Base-by-base conservation (phyloP, 768 basidiomycete species). In the Termitomyces sp. region DNA sequence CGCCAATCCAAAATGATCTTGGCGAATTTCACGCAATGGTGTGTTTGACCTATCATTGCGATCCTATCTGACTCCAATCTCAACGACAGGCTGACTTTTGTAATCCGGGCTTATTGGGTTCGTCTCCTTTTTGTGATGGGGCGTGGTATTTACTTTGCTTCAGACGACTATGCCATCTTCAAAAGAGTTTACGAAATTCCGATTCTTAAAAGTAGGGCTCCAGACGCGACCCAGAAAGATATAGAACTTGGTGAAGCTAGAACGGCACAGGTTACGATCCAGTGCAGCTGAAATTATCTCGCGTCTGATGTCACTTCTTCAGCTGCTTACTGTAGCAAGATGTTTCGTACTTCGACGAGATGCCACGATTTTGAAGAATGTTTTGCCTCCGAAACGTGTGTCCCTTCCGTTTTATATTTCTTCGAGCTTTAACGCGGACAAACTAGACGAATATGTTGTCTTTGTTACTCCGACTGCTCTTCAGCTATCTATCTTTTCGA, bases 21-120 rank as follows among this genome's bases (percentile, higher is more conserved):
- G 78, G 88, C 61, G 97, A 99, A 70, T 96, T 96, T 67, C 96
- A 97, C 71, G 83, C 94, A 4, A 98, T 98, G 96, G 94, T 94
- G 62, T 61, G 80, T 65, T 45, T 47, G 47, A 32, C 24, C 26
- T 53, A 35, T 24, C 9, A 52, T 12, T 53, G 38, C 24, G 18
- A 51, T 9, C 14, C 40, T 8, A n/a, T 35, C 3, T 47, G 55
- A 45, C 35, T 8, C 9, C 24, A 52, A 43, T 56, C 42, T 58
- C n/a, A 40, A 40, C 24, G 3, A 42, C 38, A 93, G 92, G 87
- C 88, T 32, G 87, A 97, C 58, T 98, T 98, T 69, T 92, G 92
- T 70, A 98, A 97, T 69, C 96, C 97, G 28, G 90, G 92, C 22
- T 69, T 98, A 22, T 79, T 98, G 30, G 92, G 91, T 91, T 60